Evolutionary conservation across 2,329 filamentous ascomycete species (phyloP), one percentile per base, ranked within the genome.

Genomic region (Ophiostoma tasmaniense): DNA sequence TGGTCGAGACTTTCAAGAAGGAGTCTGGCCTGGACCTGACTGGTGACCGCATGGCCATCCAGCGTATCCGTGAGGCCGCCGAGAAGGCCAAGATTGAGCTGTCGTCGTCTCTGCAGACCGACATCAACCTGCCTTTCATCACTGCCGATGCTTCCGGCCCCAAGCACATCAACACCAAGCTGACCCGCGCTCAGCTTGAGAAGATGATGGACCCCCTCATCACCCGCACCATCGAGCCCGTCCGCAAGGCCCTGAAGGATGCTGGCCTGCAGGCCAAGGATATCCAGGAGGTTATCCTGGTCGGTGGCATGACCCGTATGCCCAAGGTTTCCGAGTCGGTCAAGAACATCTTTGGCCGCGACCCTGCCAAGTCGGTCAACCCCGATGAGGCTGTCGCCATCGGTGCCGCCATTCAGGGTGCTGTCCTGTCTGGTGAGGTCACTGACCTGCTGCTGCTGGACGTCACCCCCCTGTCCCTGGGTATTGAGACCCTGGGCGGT

Each of bases 11-110:
- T 73, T 98, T 98, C 88, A 94, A 94, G 76, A 66, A 76, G 78
- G 92, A 97, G 80, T 98, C 0, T 89, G 90, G 91, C 73, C 90
- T 97, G 74, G 94, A 98, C 79, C 88, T 98, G 74, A 91, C 92
- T 70, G 83, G 82, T 77, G 94, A 98, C 84, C 93, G 94, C 80
- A 97, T 97, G 93, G 94, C 94, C 75, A 96, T 98, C 78, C 94
- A 97, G 87, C 90, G 94, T 88, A 97, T 98, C 80, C 93, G 94
- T 83, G 94, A 97, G 85, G 94, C 93, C 75, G 93, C 93, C 75
- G 94, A 98, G 87, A 97, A 97, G 89, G 94, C 94, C 79, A 98
- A 98, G 92, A 97, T 97, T 77, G 94, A 97, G 84, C 85, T 98
- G 74, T 98, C 94, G 14, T 97, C 93, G 42, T 93, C 93, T 70